Conservation (phyloP, 306 rosid species). For the barrel medic (Medicago truncatula) region DNA sequence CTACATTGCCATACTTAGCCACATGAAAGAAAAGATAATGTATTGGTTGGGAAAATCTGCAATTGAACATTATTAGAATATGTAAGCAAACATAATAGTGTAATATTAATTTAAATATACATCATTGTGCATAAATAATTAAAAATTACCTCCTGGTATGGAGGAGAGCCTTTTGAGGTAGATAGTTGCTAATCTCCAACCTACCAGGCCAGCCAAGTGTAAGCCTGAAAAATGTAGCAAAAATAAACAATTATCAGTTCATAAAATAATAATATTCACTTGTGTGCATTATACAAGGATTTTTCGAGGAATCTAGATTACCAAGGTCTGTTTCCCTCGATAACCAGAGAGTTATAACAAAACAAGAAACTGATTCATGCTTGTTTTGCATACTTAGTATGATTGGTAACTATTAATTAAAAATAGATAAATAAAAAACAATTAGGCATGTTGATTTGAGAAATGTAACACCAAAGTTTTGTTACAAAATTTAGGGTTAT, state of each 20-base stretch:
- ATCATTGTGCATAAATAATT: background rate
- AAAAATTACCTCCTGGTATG: slow-evolving; percentile 5
- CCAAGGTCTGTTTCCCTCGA: no score
- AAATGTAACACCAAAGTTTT: background rate
- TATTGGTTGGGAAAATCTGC: slow-evolving; percentile 4
- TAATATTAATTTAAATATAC: background rate
- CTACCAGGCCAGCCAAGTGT: slow-evolving; percentile 4
- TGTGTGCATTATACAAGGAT: no score
- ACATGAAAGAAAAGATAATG: slow-evolving; percentile 19
- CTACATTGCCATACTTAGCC: background rate
- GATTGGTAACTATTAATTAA: background rate
- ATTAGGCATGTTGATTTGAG: background rate
- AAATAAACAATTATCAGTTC: background rate
- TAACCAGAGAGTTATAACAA: no score
- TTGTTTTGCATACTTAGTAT: background rate
- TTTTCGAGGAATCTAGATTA: no score
- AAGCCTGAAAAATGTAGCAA: slow-evolving; percentile 36
- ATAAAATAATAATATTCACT: no score
- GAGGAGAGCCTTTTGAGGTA: slow-evolving; percentile 9
- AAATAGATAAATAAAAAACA: background rate
- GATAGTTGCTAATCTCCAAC: background rate
- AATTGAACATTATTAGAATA: background rate
- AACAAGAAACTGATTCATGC: no score
- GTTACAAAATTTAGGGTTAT: background rate
- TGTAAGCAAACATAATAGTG: background rate